These are phyloP conservation scores for Tricharina praecox DNA, from an alignment of 495 filamentous ascomycete genomes.

Conservation along the genomic window DNA sequence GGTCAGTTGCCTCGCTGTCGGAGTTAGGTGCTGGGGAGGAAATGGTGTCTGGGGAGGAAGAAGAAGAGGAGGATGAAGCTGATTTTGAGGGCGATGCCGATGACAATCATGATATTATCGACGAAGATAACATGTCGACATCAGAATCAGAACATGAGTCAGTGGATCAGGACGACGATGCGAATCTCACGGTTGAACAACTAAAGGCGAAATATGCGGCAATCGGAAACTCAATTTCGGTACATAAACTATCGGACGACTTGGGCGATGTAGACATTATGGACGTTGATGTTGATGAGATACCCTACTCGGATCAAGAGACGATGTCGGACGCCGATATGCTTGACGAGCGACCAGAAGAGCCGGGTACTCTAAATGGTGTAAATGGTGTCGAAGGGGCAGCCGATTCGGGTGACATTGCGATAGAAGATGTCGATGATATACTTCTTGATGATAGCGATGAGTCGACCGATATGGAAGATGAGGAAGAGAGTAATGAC, in stretches of 20 bases:
- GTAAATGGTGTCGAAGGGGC: conserved; percentile 20
- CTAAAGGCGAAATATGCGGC: conserved; percentile 62
- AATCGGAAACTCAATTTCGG: conserved; percentile 27
- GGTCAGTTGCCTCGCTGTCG: conserved; percentile 9
- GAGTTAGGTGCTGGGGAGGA: conserved; percentile 32
- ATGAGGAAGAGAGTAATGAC: conserved; percentile 35
- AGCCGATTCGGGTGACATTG: conserved; percentile 26
- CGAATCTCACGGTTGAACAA: conserved; percentile 60
- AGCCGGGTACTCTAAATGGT: no score
- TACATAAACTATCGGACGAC: conserved; percentile 8
- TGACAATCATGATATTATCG: conserved; percentile 28
- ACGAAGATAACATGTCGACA: conserved; percentile 35
- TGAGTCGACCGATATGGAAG: conserved; percentile 77
- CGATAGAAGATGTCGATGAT: conserved; percentile 50
- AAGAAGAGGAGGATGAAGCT: conserved; percentile 32
- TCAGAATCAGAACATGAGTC: conserved; percentile 37
- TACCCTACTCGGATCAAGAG: conserved; percentile 9
- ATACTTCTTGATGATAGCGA: conserved; percentile 57
- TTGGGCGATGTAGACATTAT: neutral
- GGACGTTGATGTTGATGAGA: conserved; percentile 12
- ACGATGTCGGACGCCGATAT: conserved; percentile 9
- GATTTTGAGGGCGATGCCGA: no score
- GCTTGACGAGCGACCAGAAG: conserved; percentile 4
- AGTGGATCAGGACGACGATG: conserved; percentile 38
- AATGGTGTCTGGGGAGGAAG: conserved; percentile 34